Base-by-base conservation (phyloP, 371 early-diverging fungal genomes). In the Umbelopsis sp. region DNA sequence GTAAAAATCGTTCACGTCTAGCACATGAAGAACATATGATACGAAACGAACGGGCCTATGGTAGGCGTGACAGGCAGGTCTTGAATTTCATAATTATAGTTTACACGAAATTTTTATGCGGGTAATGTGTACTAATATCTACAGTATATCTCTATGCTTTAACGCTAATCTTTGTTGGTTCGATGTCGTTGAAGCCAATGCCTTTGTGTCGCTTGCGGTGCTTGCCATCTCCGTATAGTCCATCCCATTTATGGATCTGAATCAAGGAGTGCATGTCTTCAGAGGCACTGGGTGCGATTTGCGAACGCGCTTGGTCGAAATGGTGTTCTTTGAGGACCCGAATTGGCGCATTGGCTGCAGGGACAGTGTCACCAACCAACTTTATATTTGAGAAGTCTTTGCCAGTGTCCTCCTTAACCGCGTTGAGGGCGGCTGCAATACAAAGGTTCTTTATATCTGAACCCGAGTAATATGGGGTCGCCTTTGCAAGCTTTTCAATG, bases 361-460 rank as follows among this genome's bases (percentile, higher is more conserved):
- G 18, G 65, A 45, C 6, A 71, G 69, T 66, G 73, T 68, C 7
- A 35, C 16, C 50, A 20, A 12, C 18, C 7, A 8, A 11, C 18
- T 38, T 44, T 14, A 66, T 45, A 29, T 50, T 66, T 10, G 25
- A 16, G 35, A 57, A 57, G 32, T n/a, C 4, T 22, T 51, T 50
- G 22, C 50, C 51, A 20, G 86, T 72, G 46, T 71, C 69, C 68
- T 92, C 91, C 63, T 91, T 88, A 51, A 92, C 84, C 8, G 91
- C 87, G 4, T 82, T 87, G 57, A 95, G 75, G 0, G 94, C 97
- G 0, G 99, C 97, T 20, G 97, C 92, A 38, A 99, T 91, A 80
- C 98, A 97, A 63, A 99, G 76, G 76, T 99, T 99, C 83, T 98
- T 99, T 70, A 99, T 84, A 77, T 99, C 99, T 48, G 96, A 96